Conservation (phyloP, 129 eudicot genomes). For the Glebionis coronaria region DNA sequence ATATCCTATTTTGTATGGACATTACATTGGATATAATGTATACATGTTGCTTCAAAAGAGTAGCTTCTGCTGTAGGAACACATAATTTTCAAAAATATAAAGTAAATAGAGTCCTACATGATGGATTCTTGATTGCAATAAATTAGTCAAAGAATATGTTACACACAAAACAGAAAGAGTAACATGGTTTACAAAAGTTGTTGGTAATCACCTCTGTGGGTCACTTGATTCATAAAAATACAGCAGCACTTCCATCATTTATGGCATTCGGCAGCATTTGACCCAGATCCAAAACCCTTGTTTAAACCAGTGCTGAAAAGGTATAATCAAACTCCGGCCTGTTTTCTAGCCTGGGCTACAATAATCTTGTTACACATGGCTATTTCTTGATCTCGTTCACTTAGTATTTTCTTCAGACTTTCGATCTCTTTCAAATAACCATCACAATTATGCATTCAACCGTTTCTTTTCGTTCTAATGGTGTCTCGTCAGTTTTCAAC, state of each 20-base stretch:
- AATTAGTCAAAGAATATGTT: constrained; percentile 17
- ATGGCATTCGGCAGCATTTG: background rate
- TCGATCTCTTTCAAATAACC: constrained; percentile 48
- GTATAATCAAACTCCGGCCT: constrained; percentile 35
- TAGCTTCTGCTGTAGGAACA: no score
- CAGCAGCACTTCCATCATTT: constrained; percentile 9
- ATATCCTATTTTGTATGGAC: no score
- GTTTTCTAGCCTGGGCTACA: constrained; percentile 64
- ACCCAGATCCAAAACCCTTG: background rate
- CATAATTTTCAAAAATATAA: background rate
- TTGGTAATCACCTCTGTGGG: background rate
- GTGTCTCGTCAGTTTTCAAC: constrained; percentile 33
- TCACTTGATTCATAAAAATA: background rate
- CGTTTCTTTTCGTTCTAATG: constrained; percentile 15
- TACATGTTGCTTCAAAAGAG: no score
- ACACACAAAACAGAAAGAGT: background rate
- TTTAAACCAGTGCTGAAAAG: background rate
- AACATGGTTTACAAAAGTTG: constrained; percentile 13
- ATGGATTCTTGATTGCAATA: background rate
- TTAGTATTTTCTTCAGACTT: constrained; percentile 36
- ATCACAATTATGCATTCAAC: constrained; percentile 28
- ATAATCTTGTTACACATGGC: constrained; percentile 53
- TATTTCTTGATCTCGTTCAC: constrained; percentile 59
- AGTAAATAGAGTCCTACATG: background rate
- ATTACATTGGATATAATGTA: no score